Base-by-base conservation (phyloP, 345 rosid genomes). In the Gossypium stocksii region DNA sequence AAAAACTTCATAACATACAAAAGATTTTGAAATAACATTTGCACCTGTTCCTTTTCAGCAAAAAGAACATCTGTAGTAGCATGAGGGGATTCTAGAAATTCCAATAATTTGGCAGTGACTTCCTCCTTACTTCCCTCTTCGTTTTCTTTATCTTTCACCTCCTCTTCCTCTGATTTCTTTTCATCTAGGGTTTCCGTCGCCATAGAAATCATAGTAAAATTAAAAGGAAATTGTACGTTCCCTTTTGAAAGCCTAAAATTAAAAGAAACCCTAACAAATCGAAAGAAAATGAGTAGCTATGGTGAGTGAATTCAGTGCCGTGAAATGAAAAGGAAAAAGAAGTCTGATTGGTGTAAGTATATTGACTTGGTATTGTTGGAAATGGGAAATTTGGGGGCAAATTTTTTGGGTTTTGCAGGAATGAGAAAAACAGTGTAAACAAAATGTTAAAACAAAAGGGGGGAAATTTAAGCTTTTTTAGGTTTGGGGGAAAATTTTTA, bases 41-140 rank as follows among this genome's bases (percentile, higher is more conserved):
- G 60, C 72, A 93, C 98, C 97, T 90, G 91, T 72, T 88, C 97
- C 76, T 84, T 86, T 27, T 93, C 99, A 80, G 98, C 89, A 57
- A 95, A 90, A 80, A 93, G 72, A 78, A 83, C 78, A 45, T 91
- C 91, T 71, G 98, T 90, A 3, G 94, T 90, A 46, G 88, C 80
- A 77, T 87, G 94, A 45, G 99, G 99, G 20, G 87, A 90, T 83
- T 95, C 99, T 86, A 95, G 77, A 78, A 95, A 95, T 44, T 91
- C 97, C 85, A 95, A 82, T 77, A 95, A 82, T 80, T 89, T 95
- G 17, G 83, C 92, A 65, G 98, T 85, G 75, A 90, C 80, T 61
- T 93, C 99, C 81, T 95, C 99, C 97, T 95, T 78, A 34, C 41
- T 34, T 34, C 41, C 41, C 41, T 48, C 4, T 15, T 48, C 52